Evolutionary conservation across 192 early-diverging fungal genomes (phyloP), one percentile per base, ranked within the genome.

Genomic region (Chytriomyces sp.): DNA sequence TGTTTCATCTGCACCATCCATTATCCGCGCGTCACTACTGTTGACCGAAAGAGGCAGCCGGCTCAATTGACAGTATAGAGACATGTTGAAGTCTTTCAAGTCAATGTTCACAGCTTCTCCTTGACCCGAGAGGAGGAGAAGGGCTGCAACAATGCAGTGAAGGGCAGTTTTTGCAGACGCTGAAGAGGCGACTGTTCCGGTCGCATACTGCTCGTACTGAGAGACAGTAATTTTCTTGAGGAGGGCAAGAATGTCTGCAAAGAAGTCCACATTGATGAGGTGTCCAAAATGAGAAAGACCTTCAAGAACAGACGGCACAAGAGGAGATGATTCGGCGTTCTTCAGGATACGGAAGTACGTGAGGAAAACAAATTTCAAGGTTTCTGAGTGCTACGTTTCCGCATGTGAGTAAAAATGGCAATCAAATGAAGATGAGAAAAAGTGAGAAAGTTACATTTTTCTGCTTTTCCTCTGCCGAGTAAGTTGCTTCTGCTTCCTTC

Each of bases 271-370:
- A 76, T 93, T 96, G 82, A 99, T 99, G 48, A 99, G 82, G 82
- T 98, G 97, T 11, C 96, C 94, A 85, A 96, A 98, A 73, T 90
- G 86, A 67, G 76, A 76, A 18, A 81, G 86, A 46, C 94, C 94
- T 82, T 95, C 94, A 3, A 96, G 83, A 24, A 92, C 93, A 6
- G 89, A 81, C 7, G 93, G 91, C 8, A 96, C 69, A 10, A 94
- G 80, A 16, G 88, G 87, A 50, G 93, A 94, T 63, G 85, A 87
- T 20, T 90, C 88, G 50, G 90, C 86, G 50, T 93, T 91, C 86
- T 98, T 97, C 50, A 99, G 86, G 46, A 99, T 94, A 50, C 96
- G 89, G 86, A 99, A 97, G 80, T 98, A 98, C 6, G 92, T 95
- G 45, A 95, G 79, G 82, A 99, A 99, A 11, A 99, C 91, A 50